These are phyloP conservation scores for Fraxinus baroniana DNA, from an alignment of 305 asterid species.

Conservation along the genomic window DNA sequence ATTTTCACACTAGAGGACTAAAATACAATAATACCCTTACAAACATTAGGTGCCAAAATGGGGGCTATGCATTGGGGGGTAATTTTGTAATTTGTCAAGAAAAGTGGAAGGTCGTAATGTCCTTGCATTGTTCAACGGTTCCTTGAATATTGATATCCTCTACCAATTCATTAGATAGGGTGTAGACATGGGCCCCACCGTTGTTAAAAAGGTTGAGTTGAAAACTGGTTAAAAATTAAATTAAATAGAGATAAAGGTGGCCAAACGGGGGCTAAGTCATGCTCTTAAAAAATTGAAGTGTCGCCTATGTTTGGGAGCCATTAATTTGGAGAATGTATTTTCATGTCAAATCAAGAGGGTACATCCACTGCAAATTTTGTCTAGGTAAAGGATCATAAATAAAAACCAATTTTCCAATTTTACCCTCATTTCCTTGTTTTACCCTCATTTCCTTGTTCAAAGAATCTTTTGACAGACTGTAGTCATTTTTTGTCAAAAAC, in stretches of 20 bases:
- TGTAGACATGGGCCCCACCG: not conserved
- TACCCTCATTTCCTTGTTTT: not conserved
- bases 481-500: not conserved
- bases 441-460: not conserved
- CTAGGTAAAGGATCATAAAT: not conserved
- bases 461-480: not conserved
- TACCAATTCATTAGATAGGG: not conserved
- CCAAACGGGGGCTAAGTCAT: not conserved
- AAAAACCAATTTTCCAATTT: not conserved
- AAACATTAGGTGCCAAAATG: not conserved
- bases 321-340: not conserved
- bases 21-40: not conserved
- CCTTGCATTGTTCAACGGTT: not conserved
- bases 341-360: not conserved
- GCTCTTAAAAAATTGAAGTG: not conserved
- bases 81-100: not conserved
- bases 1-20: not conserved
- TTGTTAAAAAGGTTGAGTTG: not conserved
- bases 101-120: not conserved
- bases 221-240: not conserved
- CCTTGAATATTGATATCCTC: not conserved
- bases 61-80: not conserved
- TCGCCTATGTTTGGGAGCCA: not conserved
- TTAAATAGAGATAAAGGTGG: not conserved
- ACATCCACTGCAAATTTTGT: not conserved